Percentiles rank a stretch among this genome's conserved stretches.
These are phyloP conservation scores for Nannizziopsis barbatae DNA, from an alignment of 2,329 filamentous ascomycete genomes.

Conservation along the genomic window DNA sequence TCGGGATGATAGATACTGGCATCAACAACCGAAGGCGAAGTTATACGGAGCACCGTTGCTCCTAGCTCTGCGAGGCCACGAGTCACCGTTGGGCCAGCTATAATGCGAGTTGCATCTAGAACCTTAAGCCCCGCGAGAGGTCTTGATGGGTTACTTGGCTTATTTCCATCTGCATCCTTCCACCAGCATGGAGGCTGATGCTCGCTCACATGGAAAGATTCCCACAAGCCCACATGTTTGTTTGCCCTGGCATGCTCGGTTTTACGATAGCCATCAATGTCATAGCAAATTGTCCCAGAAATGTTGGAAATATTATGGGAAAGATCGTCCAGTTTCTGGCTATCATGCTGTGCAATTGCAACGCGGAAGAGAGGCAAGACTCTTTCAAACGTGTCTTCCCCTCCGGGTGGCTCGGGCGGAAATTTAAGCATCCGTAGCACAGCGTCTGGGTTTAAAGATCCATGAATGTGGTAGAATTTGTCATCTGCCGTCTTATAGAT, in stretches of 20 bases:
- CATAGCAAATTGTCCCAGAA: constrained; percentile 31
- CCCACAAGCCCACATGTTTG: constrained; percentile 32
- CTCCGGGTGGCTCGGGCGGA: not conserved
- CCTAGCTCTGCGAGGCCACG: constrained; percentile 38
- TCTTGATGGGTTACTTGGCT: constrained; percentile 24
- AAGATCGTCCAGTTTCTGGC: not conserved
- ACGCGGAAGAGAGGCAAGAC: constrained; percentile 12
- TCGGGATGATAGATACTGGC: constrained; percentile 35
- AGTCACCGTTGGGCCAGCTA: constrained; percentile 39
- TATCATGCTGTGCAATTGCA: not conserved
- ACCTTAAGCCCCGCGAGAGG: constrained; percentile 40
- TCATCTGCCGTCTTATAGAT: constrained; percentile 40
- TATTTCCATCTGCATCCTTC: constrained; percentile 22
- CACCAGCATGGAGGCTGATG: constrained; percentile 33
- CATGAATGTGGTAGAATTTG: constrained; percentile 40
- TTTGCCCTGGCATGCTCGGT: constrained; percentile 36
- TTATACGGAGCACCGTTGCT: constrained; percentile 28
- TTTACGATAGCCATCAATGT: constrained; percentile 28
- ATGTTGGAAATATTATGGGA: not conserved
- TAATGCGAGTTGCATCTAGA: constrained; percentile 40
- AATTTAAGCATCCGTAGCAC: constrained; percentile 2
- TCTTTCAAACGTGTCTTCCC: constrained; percentile 29
- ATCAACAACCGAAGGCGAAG: constrained; percentile 32
- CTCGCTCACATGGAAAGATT: constrained; percentile 24
- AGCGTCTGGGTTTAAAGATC: constrained; percentile 19